Conservation (phyloP, 352 stramenopile species). For the Globisporangium polare region DNA sequence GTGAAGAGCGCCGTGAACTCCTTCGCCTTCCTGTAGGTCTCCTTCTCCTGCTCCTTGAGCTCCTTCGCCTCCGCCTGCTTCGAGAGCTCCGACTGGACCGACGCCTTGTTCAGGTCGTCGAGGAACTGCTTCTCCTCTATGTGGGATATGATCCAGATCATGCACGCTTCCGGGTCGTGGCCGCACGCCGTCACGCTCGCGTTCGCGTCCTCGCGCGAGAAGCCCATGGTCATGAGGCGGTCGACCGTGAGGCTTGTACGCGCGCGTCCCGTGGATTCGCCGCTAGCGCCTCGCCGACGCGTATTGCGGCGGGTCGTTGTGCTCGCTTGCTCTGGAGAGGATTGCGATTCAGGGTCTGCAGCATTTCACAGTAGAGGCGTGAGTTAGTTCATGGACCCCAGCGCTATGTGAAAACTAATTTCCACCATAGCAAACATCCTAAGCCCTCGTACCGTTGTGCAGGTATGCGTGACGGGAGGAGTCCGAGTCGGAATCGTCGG, state of each 20-base stretch:
- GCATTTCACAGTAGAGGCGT: neutral
- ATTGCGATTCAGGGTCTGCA: neutral
- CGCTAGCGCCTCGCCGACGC: conserved; percentile 1
- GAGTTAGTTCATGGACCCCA: neutral
- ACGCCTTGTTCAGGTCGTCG: conserved; percentile 65
- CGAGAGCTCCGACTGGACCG: conserved; percentile 71
- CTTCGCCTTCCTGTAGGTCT: conserved; percentile 44
- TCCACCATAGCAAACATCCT: too few species aligned
- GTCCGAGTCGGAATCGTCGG: conserved; percentile 8
- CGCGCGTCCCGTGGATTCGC: conserved; percentile 15
- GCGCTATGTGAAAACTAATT: too few species aligned
- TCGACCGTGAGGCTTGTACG: conserved; percentile 57
- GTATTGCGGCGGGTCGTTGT: conserved; percentile 13
- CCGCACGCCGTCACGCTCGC: conserved; percentile 54
- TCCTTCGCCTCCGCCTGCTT: conserved; percentile 58
- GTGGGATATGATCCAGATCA: conserved; percentile 78
- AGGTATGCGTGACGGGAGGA: neutral
- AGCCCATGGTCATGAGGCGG: conserved; percentile 58
- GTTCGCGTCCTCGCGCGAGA: conserved; percentile 54
- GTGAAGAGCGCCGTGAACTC: conserved; percentile 65
- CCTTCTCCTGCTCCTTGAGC: conserved; percentile 49
- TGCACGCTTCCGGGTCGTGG: conserved; percentile 63
- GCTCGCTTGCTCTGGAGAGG: conserved; percentile 2
- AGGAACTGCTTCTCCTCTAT: conserved; percentile 70
- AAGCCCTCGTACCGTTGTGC: conserved; percentile 4